Evolutionary conservation across 495 filamentous ascomycete genomes (phyloP).

Genomic region (Parachaetomium inaequale): DNA sequence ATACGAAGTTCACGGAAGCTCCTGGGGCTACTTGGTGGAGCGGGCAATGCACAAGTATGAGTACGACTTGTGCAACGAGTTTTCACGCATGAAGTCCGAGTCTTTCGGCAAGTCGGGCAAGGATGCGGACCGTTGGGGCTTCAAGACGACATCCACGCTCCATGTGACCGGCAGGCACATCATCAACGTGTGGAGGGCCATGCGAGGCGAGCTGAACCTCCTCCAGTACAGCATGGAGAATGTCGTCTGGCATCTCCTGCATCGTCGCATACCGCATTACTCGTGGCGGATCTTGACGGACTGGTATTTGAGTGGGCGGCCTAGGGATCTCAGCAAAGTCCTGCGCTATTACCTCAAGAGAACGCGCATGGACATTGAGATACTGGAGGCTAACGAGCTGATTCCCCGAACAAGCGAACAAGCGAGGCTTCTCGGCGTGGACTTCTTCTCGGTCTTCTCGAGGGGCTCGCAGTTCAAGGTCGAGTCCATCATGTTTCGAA

Average conservation of each 20-base stretch:
- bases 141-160: slow-evolving; percentile 84
- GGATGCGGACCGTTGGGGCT: slow-evolving; percentile 86
- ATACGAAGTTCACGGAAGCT: slow-evolving; percentile 88
- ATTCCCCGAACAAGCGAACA: slow-evolving; percentile 90
- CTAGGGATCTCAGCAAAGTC: slow-evolving; percentile 67
- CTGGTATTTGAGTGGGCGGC: slow-evolving; percentile 70
- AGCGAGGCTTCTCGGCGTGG: slow-evolving; percentile 85
- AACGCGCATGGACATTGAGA: slow-evolving; percentile 81
- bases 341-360: slow-evolving; percentile 73
- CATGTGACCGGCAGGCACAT: slow-evolving; percentile 87
- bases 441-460: slow-evolving; percentile 93
- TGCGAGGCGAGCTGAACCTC: slow-evolving; percentile 84
- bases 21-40: slow-evolving; percentile 95
- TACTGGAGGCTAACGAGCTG: slow-evolving; percentile 86
- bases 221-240: slow-evolving; percentile 97
- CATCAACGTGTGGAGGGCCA: slow-evolving; percentile 96
- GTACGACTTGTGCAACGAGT: slow-evolving; percentile 82
- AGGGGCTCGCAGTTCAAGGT: slow-evolving; percentile 97
- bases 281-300: slow-evolving; percentile 68
- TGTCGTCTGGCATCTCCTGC: slow-evolving; percentile 87
- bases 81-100: slow-evolving; percentile 81
- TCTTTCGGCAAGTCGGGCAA: slow-evolving; percentile 79
- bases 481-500: slow-evolving; percentile 96
- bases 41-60: slow-evolving; percentile 82
- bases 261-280: slow-evolving; percentile 90